phyloP scores from a whole-genome alignment of 106 monocot species.

The Dendrobium nobile region DNA sequence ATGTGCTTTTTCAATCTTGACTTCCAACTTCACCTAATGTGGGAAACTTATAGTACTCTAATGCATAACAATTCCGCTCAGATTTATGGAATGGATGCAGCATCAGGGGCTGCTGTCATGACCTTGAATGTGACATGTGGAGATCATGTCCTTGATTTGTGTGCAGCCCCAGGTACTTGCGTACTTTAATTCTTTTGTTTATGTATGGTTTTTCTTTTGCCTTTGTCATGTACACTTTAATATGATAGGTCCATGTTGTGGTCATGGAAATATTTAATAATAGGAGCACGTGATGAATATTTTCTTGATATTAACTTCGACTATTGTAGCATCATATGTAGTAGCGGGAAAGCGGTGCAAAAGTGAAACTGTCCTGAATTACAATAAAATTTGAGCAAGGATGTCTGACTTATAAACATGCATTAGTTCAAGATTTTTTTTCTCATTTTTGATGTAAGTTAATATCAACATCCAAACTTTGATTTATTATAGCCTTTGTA shows the following conservation, averaged over 20 bases:
- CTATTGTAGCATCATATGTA: not conserved
- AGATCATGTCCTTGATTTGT: constrained; percentile 96
- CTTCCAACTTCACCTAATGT: not conserved
- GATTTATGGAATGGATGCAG: constrained; percentile 99
- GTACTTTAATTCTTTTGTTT: not conserved
- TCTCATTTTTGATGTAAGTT: too few relatives aligned
- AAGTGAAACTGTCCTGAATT: not conserved
- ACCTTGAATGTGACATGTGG: constrained; percentile 63
- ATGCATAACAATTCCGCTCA: constrained; percentile 14
- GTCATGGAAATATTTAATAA: not conserved
- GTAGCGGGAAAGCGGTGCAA: not conserved
- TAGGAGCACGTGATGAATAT: not conserved
- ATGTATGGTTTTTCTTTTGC: not conserved
- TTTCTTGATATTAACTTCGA: not conserved
- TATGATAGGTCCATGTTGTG: not conserved
- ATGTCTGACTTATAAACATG: too few relatives aligned
- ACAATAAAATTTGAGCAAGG: too few relatives aligned
- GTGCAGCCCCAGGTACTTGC: constrained; percentile 84
- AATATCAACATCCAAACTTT: too few relatives aligned
- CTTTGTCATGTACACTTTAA: not conserved
- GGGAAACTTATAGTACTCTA: not conserved
- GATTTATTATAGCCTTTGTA: too few relatives aligned
- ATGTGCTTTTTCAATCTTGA: not conserved
- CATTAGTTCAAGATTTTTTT: too few relatives aligned
- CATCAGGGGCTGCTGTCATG: constrained; percentile 89